Evolutionary conservation across 1,284 basidiomycete genomes (phyloP).

Genomic region (Pascua guehoae): DNA sequence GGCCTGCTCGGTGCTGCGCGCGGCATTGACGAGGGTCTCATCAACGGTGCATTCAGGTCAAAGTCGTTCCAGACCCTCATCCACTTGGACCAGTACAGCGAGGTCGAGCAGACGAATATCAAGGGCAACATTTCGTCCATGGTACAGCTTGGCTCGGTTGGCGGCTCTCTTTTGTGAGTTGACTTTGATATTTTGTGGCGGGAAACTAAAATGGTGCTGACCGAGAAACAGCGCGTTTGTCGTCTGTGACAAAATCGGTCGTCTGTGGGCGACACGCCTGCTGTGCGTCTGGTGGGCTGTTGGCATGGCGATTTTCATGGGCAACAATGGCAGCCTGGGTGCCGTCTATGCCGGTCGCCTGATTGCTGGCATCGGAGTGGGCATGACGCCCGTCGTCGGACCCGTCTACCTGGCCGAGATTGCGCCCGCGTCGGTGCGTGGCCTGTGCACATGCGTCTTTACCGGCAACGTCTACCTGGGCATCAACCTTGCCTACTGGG

Average conservation of each 20-base stretch:
- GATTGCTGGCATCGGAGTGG: slow-evolving; percentile 12
- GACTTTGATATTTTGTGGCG: too few relatives aligned
- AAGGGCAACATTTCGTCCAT: slow-evolving; percentile 11
- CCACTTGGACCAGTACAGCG: slow-evolving; percentile 3
- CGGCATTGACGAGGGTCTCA: slow-evolving; percentile 14
- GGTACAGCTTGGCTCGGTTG: slow-evolving; percentile 9
- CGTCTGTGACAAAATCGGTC: slow-evolving; percentile 11
- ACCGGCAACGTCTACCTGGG: slow-evolving; percentile 11
- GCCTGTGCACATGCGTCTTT: slow-evolving; percentile 12
- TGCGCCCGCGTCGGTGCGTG: slow-evolving; percentile 3
- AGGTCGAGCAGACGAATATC: slow-evolving; percentile 11
- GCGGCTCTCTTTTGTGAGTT: slow-evolving; percentile 10
- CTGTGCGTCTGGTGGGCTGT: slow-evolving; percentile 9
- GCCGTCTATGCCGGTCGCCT: slow-evolving; percentile 9
- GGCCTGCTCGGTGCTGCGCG: slow-evolving; percentile 11
- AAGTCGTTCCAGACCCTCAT: slow-evolving; percentile 11
- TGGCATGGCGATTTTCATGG: slow-evolving; percentile 7
- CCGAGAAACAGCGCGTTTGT: slow-evolving; percentile 6
- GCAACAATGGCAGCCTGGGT: slow-evolving; percentile 5
- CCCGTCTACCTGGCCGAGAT: slow-evolving; percentile 14
- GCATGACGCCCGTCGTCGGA: slow-evolving; percentile 8
- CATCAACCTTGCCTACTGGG: slow-evolving; percentile 13
- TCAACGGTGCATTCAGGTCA: slow-evolving; percentile 7
- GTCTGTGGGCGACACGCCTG: slow-evolving; percentile 12
- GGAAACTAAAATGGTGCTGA: background rate